These are phyloP conservation scores for Leccinum olivaceopallidum DNA, from an alignment of 768 basidiomycete genomes.

Conservation along the genomic window DNA sequence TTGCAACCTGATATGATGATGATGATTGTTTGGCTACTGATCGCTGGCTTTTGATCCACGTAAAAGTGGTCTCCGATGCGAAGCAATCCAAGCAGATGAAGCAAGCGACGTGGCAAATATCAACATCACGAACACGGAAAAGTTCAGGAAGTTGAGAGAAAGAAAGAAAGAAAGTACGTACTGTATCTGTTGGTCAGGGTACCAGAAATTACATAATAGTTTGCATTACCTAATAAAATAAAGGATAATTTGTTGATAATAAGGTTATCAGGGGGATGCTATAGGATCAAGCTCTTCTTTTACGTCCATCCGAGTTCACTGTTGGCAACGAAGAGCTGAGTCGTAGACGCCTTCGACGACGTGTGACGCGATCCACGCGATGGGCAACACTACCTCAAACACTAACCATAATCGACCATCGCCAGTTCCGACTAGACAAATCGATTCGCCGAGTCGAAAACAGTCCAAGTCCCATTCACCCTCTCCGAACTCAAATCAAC, in stretches of 20 bases:
- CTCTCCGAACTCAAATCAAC: conserved; percentile 42
- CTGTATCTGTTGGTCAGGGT: no score
- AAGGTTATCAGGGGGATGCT: conserved; percentile 24
- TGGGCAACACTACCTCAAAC: conserved; percentile 36
- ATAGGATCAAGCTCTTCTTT: conserved; percentile 28
- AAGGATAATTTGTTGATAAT: conserved; percentile 14
- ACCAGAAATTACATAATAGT: neutral
- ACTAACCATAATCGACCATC: conserved; percentile 31
- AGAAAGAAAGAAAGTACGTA: no score
- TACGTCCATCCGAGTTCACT: conserved; percentile 34
- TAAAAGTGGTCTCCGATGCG: neutral
- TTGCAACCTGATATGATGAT: conserved; percentile 6
- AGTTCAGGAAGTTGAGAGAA: neutral
- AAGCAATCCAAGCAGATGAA: neutral
- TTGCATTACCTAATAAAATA: conserved; percentile 6
- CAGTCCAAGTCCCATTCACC: conserved; percentile 33
- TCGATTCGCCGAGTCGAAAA: conserved; percentile 25
- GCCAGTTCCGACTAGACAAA: conserved; percentile 23
- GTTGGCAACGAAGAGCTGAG: conserved; percentile 22
- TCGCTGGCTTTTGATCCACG: conserved; percentile 1
- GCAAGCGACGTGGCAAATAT: neutral
- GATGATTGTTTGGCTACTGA: conserved; percentile 17
- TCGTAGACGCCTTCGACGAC: conserved; percentile 15
- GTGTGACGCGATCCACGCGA: conserved; percentile 26
- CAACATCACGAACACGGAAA: neutral